Conservation (phyloP, 1,139 yeast species). For the Kodamaea alishanica region DNA sequence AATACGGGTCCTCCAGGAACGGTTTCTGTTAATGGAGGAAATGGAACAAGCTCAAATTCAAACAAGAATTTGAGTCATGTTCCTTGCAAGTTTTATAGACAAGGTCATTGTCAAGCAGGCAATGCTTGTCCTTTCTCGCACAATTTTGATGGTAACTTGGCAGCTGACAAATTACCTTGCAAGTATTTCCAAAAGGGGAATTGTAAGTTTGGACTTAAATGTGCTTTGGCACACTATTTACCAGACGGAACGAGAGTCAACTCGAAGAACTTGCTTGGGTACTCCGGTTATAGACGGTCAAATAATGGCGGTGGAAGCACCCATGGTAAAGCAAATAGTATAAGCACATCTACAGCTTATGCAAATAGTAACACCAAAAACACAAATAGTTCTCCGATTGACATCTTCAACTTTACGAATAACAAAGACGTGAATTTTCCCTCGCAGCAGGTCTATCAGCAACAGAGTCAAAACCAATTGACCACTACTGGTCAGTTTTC, state of each 20-base stretch:
- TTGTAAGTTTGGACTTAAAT: constrained; percentile 88
- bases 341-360: not conserved
- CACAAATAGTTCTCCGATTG: not conserved
- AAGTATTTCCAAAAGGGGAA: constrained; percentile 92
- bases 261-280: constrained; percentile 29
- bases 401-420: constrained; percentile 2
- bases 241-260: constrained; percentile 87
- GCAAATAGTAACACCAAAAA: not conserved
- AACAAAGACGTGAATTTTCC: not conserved
- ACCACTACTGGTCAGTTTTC: not conserved
- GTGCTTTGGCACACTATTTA: constrained; percentile 86
- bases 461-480: not conserved
- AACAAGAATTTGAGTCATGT: constrained; percentile 72
- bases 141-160: constrained; percentile 54
- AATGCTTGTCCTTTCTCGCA: constrained; percentile 89
- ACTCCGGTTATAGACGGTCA: constrained; percentile 3
- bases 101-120: constrained; percentile 95
- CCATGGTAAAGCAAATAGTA: not conserved
- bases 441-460: not conserved
- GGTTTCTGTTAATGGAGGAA: constrained; percentile 18
- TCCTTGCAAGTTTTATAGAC: constrained; percentile 88
- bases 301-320: not conserved
- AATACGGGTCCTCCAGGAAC: constrained; percentile 44
- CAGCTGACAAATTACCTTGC: constrained; percentile 72
- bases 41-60: constrained; percentile 5